Base-by-base conservation (phyloP, 192 early-diverging fungal genomes). In the Helicostylum pulchrum region DNA sequence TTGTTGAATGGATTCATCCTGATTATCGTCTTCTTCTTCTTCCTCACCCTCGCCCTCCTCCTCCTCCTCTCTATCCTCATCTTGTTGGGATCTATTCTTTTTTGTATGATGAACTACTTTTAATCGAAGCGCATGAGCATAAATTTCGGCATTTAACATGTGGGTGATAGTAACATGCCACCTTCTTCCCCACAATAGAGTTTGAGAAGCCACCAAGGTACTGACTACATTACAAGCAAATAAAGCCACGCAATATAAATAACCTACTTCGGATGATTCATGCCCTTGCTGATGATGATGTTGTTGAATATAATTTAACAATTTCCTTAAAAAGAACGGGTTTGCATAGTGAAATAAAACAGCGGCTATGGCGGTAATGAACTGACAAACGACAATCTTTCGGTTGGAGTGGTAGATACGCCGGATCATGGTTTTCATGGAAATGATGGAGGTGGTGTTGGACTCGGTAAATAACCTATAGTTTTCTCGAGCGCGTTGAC, bases 141-240 rank as follows among this genome's bases (percentile, higher is more conserved):
- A 83, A 0, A 85, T 69, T 17, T 77, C 72, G 0, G 82, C 70
- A 56, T 80, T 78, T 4, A 83, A 42, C 80, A 83, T 85, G 15
- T 80, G 70, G 2, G 77, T 77, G n/a, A 85, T 64, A 20, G 78
- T 62, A 6, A 83, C 70, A 53, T 81, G 80, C 21, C 81, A 66
- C 30, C 84, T 66, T 62, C 80, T 59, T 7, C 82, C 79, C 66
- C 77, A 85, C 2, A 83, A 65, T 32, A 81, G 72, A 23, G 71
- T 73, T 44, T 73, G 71, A n/a, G 71, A 73, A 0, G 71, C 66
- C 3, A 73, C 57, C 17, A 73, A 30, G 1, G 71, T 73, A 47
- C 66, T 64, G 12, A 64, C 32, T 14, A 81, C 72, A 32, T 73
- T 81, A 36, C 77, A 78, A 20, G 67, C 31, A 53, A 85, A 77